Evolutionary conservation across 345 rosid species (phyloP), one percentile per base, ranked within the genome.

Genomic region (Hypericum perforatum): DNA sequence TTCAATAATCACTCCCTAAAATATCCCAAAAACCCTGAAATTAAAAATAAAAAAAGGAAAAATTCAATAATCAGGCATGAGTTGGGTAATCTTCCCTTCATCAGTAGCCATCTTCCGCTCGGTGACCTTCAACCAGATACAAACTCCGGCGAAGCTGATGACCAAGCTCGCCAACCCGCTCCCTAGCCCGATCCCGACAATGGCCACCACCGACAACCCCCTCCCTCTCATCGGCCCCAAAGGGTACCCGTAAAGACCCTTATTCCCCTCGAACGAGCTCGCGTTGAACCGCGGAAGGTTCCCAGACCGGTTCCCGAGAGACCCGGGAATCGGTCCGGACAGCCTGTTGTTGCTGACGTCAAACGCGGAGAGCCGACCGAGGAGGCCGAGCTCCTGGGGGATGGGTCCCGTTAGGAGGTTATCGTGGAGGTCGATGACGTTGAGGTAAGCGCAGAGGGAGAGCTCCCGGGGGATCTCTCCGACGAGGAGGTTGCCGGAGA

Each of bases 131-230:
- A 86, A 80, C 95, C 95, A 82, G 43, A 91, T 61, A 60, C 96
- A 91, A 8, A 91, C 98, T 6, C 92, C 98, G 0, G 89, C 81
- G 40, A 91, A 91, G 60, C 96, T 91, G 37, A 91, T 70, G 37
- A 84, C 79, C 76, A 91, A 75, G 66, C 96, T 87, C 0, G 80
- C 89, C 32, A 91, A 65, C 41, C 98, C 98, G 63, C 95, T 91
- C 13, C 96, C 98, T 10, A 91, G 72, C 11, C 98, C 98, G 62
- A 91, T 91, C 68, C 96, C 96, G 15, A 91, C 95, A 42, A 91
- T 87, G 63, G 98, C 86, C 70, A 84, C 46, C 39, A 91, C 68
- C 0, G 98, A 76, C 43, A 91, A 56, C n/a, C 96, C 92, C 59
- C 66, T 81, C 7, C 59, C 70, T 72, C 63, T 79, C 77, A 67